Conservation (phyloP, 2,329 filamentous ascomycete species). For the Arthrobotrys megalospora region DNA sequence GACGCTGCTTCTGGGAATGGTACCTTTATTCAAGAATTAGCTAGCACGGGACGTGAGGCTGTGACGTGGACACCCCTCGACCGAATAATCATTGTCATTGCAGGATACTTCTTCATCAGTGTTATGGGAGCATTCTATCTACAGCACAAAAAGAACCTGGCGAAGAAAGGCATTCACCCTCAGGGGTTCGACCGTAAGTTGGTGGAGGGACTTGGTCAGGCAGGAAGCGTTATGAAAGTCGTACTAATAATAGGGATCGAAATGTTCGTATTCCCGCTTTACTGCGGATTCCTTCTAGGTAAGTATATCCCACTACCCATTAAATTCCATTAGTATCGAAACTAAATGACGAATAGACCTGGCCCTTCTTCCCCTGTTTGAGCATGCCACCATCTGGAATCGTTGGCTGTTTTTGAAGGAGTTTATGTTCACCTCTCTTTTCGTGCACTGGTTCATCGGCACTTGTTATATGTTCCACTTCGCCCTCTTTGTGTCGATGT, state of each 20-base stretch:
- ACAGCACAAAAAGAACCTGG: constrained; percentile 72
- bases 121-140: constrained; percentile 84
- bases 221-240: constrained; percentile 96
- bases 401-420: constrained; percentile 82
- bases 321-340: constrained; percentile 7
- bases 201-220: constrained; percentile 88
- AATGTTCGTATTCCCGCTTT: constrained; percentile 97
- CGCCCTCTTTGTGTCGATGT: constrained; percentile 98
- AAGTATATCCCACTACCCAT: constrained; percentile 26
- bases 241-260: constrained; percentile 99
- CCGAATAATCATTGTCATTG: constrained; percentile 79
- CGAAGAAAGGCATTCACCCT: constrained; percentile 69
- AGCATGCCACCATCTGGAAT: constrained; percentile 81
- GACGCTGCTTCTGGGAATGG: constrained; percentile 23
- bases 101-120: constrained; percentile 85
- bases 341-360: constrained; percentile 72
- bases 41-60: constrained; percentile 5
- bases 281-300: constrained; percentile 86
- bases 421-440: constrained; percentile 89
- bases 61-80: constrained; percentile 70
- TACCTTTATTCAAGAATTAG: constrained; percentile 43
- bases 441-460: constrained; percentile 98
- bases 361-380: constrained; percentile 90
- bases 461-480: constrained; percentile 99
- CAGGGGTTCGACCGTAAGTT: constrained; percentile 79